Base-by-base conservation (phyloP, 495 filamentous ascomycete genomes). In the Pseudevernia furfuracea region DNA sequence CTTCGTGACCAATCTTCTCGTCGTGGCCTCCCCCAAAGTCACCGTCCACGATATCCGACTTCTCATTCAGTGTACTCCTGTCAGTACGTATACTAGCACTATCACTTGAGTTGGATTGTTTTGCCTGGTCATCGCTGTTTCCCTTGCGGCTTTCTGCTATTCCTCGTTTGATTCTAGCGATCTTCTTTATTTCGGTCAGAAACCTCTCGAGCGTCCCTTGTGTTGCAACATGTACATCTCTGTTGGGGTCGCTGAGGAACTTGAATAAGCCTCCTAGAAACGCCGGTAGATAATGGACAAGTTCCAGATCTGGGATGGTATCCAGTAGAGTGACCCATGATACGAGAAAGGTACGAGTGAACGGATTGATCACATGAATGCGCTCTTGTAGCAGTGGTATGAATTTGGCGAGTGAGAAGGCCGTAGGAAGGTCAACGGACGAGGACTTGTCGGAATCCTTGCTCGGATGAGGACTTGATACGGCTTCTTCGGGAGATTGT, bases 311-410 rank as follows among this genome's bases (percentile, higher is more conserved):
- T 1, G 95, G 95, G 58, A 99, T 97, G 12, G 93, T 96, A 74
- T 99, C 95, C 32, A 99, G 79, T 14, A 99, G 74, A 53, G 87
- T 95, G 62, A 99, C 89, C 95, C 95, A 99, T 12, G 89, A 90
- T 34, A 99, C 95, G 38, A 99, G 77, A 71, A 99, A 99, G 21
- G 88, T 94, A 56, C 95, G 82, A 58, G 93, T 97, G 71, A 95
- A 97, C 6, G 95, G 90, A 67, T 95, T 96, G 59, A 95, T 82
- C 44, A 96, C 93, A 75, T 89, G 86, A 65, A 99, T 97, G 46
- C 95, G 85, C 69, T 97, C 93, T 67, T 90, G 88, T 34, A 99
- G 82, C 21, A 99, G 79, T 23, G 95, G 95, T 59, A 99, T 93
- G 75, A 99, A 99, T 49, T 83, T 82, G 15, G 87, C 85, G 21